Evolutionary conservation across 331 rosid species (phyloP), one percentile per base, ranked within the genome.

Genomic region (Cucumis variabilis): DNA sequence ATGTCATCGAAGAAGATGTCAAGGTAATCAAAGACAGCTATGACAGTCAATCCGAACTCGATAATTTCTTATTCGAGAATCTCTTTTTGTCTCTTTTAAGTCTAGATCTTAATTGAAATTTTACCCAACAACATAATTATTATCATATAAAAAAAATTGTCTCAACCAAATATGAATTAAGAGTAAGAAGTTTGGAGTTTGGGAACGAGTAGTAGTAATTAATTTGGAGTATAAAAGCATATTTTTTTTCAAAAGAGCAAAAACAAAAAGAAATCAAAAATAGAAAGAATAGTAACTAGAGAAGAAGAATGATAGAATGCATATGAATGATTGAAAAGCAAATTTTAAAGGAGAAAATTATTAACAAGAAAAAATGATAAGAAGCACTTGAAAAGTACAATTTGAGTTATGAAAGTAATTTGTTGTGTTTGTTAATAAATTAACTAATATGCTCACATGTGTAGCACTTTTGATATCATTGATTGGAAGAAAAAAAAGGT

Each of bases 401-500:
- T 20, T 73, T 37, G 53, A 73, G 53, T 20, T 10, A 73, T 37
- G 14, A 11, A 75, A 44, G 10, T 73, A 73, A 3, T 73, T 73
- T 3, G 53, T 4, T 73, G 19, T 73, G 79, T 17, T 73, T 72
- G 12, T 7, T 28, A 28, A 70, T 16, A 28, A 70, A 74, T 44
- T 75, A 75, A 75, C 12, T 24, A 79, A 79, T 37, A 37, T 15
- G 24, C 46, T 79, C 84, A 79, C 84, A 79, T 79, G 84, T 50
- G 67, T 79, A 15, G n/a, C 84, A 79, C 84, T 79, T 51, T 53
- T 51, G 84, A 53, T 2, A 48, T n/a, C 14, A 75, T 46, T 44
- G 23, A 21, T n/a, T n/a, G 2, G 3, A 0, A 25, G 14, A 23
- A 23, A 6, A 1, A 0, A 27, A 27, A 7, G 21, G 2, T 9